Percentiles rank a stretch among this genome's conserved stretches.
These are phyloP conservation scores for Lachnellula occidentalis DNA, from an alignment of 2,329 filamentous ascomycete species.

Conservation along the genomic window DNA sequence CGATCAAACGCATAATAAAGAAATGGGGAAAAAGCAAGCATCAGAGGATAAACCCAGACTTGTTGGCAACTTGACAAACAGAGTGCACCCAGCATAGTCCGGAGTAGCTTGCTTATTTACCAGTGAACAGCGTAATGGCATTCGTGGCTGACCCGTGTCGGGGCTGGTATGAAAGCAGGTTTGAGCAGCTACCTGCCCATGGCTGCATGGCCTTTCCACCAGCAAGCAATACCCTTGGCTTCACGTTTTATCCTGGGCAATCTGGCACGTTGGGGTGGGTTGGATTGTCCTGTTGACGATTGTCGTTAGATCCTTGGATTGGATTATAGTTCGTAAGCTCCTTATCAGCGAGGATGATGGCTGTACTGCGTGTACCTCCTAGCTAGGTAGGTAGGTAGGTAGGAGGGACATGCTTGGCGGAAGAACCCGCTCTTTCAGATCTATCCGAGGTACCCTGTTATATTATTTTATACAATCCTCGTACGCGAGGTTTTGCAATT, in stretches of 20 bases:
- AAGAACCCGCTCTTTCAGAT: no score
- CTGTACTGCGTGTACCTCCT: no score
- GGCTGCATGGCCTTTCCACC: not conserved
- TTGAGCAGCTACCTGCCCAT: not conserved
- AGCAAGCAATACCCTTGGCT: not conserved
- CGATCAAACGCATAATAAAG: not conserved
- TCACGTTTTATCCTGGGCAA: not conserved
- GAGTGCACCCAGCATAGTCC: no score
- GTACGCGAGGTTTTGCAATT: no score
- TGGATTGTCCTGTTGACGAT: not conserved
- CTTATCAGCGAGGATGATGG: no score
- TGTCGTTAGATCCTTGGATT: no score
- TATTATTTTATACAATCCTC: no score
- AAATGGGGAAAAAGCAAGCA: not conserved
- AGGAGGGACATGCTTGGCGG: no score
- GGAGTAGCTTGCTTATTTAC: not conserved
- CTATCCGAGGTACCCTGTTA: no score
- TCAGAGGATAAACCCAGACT: not conserved
- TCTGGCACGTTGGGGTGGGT: not conserved
- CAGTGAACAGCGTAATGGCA: not conserved
- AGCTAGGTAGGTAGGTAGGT: no score
- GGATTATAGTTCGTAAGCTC: no score
- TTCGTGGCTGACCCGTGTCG: not conserved
- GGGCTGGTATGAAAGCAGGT: not conserved
- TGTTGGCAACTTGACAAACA: not conserved